These are phyloP conservation scores for Entoloma clypeatum DNA, from an alignment of 1,284 basidiomycete genomes.

Conservation along the genomic window DNA sequence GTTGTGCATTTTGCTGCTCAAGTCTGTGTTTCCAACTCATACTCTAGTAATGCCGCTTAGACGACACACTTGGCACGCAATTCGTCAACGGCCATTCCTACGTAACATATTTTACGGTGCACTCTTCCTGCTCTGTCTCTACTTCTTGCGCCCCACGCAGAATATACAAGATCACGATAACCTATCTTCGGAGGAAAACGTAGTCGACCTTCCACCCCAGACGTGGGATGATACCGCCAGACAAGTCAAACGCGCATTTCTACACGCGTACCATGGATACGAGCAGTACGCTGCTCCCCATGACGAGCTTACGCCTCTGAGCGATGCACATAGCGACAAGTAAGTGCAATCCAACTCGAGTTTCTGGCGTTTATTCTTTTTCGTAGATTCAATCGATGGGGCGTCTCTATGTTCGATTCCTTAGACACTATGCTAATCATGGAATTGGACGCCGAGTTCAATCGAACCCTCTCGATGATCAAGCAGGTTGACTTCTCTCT, in stretches of 20 bases:
- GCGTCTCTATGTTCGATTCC: constrained; percentile 68
- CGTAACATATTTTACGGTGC: constrained; percentile 22
- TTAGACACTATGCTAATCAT: constrained; percentile 72
- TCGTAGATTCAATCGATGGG: constrained; percentile 71
- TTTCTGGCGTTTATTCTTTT: constrained; percentile 1
- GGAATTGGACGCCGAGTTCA: constrained; percentile 55
- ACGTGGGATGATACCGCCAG: constrained; percentile 49
- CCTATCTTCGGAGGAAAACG: constrained; percentile 12
- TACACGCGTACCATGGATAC: constrained; percentile 59
- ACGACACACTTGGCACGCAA: constrained; percentile 9
- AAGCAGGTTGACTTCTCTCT: constrained; percentile 47
- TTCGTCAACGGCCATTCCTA: constrained; percentile 23
- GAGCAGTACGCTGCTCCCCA: constrained; percentile 49
- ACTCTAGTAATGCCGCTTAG: constrained; percentile 2
- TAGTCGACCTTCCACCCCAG: constrained; percentile 22
- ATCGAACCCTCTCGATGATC: constrained; percentile 57
- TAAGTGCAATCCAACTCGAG: constrained; percentile 15
- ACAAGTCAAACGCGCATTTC: constrained; percentile 54
- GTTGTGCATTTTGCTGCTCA: constrained; percentile 14
- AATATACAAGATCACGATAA: constrained; percentile 12
- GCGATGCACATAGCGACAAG: constrained; percentile 36
- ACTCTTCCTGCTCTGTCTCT: constrained; percentile 18
- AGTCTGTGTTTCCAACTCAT: constrained; percentile 1
- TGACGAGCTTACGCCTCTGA: constrained; percentile 57
- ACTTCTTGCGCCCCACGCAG: constrained; percentile 16